Base-by-base conservation (phyloP, 2,329 filamentous ascomycete genomes). In the Arthrobotrys conoides region DNA sequence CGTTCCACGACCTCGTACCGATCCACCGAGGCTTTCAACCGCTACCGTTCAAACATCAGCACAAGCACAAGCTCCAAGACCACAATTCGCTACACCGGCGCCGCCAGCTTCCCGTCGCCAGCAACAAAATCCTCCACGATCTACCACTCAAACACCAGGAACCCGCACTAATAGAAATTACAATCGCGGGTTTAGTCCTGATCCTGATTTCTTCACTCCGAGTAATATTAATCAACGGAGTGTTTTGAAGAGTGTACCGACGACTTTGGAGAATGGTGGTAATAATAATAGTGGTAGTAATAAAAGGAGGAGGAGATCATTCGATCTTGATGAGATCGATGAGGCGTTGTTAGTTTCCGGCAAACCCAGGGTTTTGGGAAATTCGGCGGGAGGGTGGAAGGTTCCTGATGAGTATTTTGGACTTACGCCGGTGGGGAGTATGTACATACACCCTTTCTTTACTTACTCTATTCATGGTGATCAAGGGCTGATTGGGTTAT, bases 281-380 rank as follows among this genome's bases (percentile, higher is more conserved):
- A 20, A 14, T n/a, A 18, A 6, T 46, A 46, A n/a, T n/a, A 18
- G 12, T 46, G 8, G 3, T 46, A 18, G 41, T 9, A 46, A 18
- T n/a, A n/a, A n/a, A 18, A 49, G 18, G 18, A 10, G 46, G 46
- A 49, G 68, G 30, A 57, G 66, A 33, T 78, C 75, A 46, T 78
- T 78, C 38, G 68, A 78, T 36, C n/a, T 78, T 8, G 75, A 72
- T 65, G 75, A 78, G 68, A 78, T 78, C 24, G 75, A 78, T 65
- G 75, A 78, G 38, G 68, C 61, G 5, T 69, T 78, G 63, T 10
- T 72, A 24, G 38, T n/a, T 51, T 70, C 73, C 2, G 61, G 53
- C 24, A 71, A 59, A 22, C 68, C 68, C 3, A 78, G 67, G 63
- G 75, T 78, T 12, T 33, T 78, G 53, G 75, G 75, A 16, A 63